phyloP scores from a whole-genome alignment of 2,329 filamentous ascomycete species.

The Stachybotrys chlorohalonatus region DNA sequence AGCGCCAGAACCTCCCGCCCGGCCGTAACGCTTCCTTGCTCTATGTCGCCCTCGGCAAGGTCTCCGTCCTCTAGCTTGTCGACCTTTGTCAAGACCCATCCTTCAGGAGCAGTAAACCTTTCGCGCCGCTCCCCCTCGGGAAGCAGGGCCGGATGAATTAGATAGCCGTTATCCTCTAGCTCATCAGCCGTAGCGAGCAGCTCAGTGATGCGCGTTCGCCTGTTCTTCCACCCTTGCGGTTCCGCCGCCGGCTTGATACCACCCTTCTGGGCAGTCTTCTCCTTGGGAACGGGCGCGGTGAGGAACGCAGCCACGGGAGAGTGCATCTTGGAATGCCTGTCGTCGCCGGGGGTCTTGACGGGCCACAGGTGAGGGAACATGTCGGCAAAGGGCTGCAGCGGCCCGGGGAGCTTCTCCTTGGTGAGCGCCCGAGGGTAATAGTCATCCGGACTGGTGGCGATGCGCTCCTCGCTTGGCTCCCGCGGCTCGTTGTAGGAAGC shows the following conservation, averaged over 20 bases:
- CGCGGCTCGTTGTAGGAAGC: slow-evolving; percentile 30
- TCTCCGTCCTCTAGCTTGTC: slow-evolving; percentile 55
- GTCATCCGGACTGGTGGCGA: slow-evolving; percentile 43
- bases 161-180: slow-evolving; percentile 73
- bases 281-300: slow-evolving; percentile 61
- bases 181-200: slow-evolving; percentile 67
- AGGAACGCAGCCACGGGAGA: slow-evolving; percentile 83
- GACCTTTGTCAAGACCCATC: slow-evolving; percentile 78
- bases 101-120: slow-evolving; percentile 47
- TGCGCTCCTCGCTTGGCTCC: slow-evolving; percentile 20
- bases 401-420: slow-evolving; percentile 39
- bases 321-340: slow-evolving; percentile 69
- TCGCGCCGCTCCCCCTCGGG: slow-evolving; percentile 44
- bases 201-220: slow-evolving; percentile 72
- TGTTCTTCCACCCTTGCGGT: slow-evolving; percentile 59
- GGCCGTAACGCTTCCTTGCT: slow-evolving; percentile 74
- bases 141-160: slow-evolving; percentile 72
- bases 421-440: slow-evolving; percentile 48
- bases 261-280: slow-evolving; percentile 47
- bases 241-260: slow-evolving; percentile 52
- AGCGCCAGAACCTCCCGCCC: slow-evolving; percentile 73
- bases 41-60: slow-evolving; percentile 59
- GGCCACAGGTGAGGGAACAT: slow-evolving; percentile 90
- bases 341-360: slow-evolving; percentile 77
- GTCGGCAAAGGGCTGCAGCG: slow-evolving; percentile 59